Conservation (phyloP, 1,139 yeast species). For the Sugiyamaella castrensis region DNA sequence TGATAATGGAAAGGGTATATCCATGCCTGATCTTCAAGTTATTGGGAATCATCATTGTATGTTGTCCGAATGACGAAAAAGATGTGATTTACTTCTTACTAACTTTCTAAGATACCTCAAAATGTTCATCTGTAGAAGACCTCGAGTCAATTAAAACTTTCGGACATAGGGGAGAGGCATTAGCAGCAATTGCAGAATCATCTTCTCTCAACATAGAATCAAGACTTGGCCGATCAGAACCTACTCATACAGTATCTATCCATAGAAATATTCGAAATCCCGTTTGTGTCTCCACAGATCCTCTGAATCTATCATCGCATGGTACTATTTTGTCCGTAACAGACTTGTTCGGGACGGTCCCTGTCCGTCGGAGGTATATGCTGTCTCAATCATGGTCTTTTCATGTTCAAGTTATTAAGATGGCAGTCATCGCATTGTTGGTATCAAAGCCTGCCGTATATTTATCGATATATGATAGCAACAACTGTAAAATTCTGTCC, state of each 20-base stretch:
- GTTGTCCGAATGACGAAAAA: no score
- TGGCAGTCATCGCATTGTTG: slow-evolving; percentile 39
- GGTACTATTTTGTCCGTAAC: slow-evolving; percentile 55
- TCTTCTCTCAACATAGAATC: slow-evolving; percentile 31
- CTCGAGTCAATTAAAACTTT: slow-evolving; percentile 29
- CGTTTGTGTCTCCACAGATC: not conserved
- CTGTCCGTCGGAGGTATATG: slow-evolving; percentile 51
- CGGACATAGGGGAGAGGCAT: slow-evolving; percentile 40
- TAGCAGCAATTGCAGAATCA: slow-evolving; percentile 28
- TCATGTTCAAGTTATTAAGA: slow-evolving; percentile 39
- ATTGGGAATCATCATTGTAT: slow-evolving; percentile 35
- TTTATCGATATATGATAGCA: slow-evolving; percentile 26
- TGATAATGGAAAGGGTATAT: slow-evolving; percentile 57
- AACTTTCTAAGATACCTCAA: slow-evolving; percentile 45
- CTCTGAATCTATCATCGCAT: slow-evolving; percentile 13
- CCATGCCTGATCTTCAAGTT: slow-evolving; percentile 49
- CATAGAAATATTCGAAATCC: not conserved
- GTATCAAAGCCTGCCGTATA: slow-evolving; percentile 34
- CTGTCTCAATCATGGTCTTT: slow-evolving; percentile 30
- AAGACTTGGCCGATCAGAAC: slow-evolving; percentile 32
- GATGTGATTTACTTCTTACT: no score
- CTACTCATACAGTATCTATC: slow-evolving; percentile 21
- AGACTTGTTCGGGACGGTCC: slow-evolving; percentile 52
- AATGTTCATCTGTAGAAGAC: slow-evolving; percentile 36
- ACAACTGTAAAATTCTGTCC: not conserved